phyloP scores from a whole-genome alignment of 345 rosid genomes.

The Moringa oleifera region DNA sequence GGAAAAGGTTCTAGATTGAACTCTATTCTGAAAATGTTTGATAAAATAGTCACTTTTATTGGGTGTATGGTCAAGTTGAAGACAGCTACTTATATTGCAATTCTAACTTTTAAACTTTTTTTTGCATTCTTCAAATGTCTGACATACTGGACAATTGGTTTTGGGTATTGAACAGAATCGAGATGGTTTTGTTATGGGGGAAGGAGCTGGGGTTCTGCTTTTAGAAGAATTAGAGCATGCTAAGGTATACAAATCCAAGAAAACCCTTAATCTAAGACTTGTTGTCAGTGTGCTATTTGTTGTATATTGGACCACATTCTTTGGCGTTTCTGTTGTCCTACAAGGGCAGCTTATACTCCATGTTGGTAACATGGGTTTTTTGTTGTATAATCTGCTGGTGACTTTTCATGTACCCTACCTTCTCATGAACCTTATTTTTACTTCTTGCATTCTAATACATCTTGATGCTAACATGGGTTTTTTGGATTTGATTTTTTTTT shows the following conservation, averaged over 20 bases:
- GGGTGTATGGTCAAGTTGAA: no score
- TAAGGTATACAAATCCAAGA: constrained; percentile 44
- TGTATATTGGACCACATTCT: background rate
- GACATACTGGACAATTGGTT: background rate
- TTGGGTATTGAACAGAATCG: constrained; percentile 50
- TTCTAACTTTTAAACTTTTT: no score
- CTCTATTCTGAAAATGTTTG: no score
- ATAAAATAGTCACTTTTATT: no score
- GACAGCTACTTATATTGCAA: no score
- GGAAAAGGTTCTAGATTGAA: no score
- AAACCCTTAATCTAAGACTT: constrained; percentile 4
- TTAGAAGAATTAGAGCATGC: constrained; percentile 97
- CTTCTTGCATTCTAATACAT: no score
- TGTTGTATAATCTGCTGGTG: no score
- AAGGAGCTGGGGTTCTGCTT: constrained; percentile 96
- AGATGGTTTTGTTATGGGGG: constrained; percentile 99
- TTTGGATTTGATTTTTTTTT: background rate
- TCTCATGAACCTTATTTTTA: no score
- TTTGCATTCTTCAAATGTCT: no score
- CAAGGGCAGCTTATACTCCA: background rate
- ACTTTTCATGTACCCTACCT: no score
- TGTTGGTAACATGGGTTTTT: no score
- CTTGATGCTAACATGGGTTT: background rate
- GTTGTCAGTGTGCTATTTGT: background rate
- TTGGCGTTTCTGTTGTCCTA: background rate